phyloP scores from a whole-genome alignment of 2,329 filamentous ascomycete genomes.

The Aspergillus oerlinghausenensis region DNA sequence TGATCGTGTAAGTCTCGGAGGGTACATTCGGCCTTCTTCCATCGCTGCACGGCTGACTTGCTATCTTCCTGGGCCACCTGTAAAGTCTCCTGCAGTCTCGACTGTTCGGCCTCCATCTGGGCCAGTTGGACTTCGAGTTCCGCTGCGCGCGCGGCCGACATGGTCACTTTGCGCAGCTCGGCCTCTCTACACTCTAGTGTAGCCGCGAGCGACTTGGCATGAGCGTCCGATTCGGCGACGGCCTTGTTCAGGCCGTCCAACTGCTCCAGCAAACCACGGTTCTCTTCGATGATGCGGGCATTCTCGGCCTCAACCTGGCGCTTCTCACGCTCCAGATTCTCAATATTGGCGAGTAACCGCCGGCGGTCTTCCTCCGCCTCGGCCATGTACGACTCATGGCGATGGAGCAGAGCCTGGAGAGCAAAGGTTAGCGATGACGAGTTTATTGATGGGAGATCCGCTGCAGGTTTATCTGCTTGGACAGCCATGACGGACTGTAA shows the following conservation, averaged over 20 bases:
- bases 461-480: slow-evolving; percentile 18
- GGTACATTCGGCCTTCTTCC: slow-evolving; percentile 77
- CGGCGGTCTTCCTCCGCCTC: slow-evolving; percentile 82
- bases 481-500: slow-evolving; percentile 28
- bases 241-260: slow-evolving; percentile 77
- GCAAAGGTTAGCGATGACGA: slow-evolving; percentile 64
- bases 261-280: slow-evolving; percentile 73
- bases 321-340: slow-evolving; percentile 70
- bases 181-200: slow-evolving; percentile 73
- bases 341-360: slow-evolving; percentile 68
- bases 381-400: slow-evolving; percentile 91
- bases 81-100: slow-evolving; percentile 63
- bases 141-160: slow-evolving; percentile 67
- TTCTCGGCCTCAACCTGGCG: slow-evolving; percentile 70
- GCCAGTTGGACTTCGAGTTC: slow-evolving; percentile 76
- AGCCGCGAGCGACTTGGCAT: slow-evolving; percentile 71
- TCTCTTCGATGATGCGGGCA: slow-evolving; percentile 73
- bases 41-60: slow-evolving; percentile 72
- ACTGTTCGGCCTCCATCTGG: slow-evolving; percentile 77
- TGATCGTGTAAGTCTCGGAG: slow-evolving; percentile 78
- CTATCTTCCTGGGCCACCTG: slow-evolving; percentile 67
- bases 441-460: slow-evolving; percentile 12
- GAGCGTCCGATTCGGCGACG: slow-evolving; percentile 74
- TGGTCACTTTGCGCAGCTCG: slow-evolving; percentile 69
- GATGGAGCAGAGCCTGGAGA: slow-evolving; percentile 78